Evolutionary conservation across 23 red algal species (phyloP), one percentile per base, ranked within the genome.

Genomic region (Rhodosorus marinus): DNA sequence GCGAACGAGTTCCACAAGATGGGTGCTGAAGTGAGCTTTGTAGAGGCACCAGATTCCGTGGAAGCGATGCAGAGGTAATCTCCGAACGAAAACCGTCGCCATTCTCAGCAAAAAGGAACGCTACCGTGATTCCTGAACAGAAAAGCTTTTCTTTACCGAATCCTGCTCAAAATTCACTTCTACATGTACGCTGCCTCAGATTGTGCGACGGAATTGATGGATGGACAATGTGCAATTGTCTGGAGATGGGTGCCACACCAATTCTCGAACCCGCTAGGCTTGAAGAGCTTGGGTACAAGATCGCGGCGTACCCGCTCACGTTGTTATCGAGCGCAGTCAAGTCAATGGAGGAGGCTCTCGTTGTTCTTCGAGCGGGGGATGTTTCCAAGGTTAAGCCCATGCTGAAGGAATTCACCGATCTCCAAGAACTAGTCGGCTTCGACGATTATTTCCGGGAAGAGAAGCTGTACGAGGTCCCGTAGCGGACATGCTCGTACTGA

Each of bases 261-360:
- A 65, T 93, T 22, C 49, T 93, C 14, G 60, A 76, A 5, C 69
- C 86, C 25, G 27, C 69, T 29, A 33, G 74, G 20, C 69, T 93
- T 35, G 62, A 62, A 40, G 60, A 64, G 8, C 60, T 93, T 8
- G 86, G 86, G 8, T 93, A 70, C 36, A 71, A 57, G 6, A 60
- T 93, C 53, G 86, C 75, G 20, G 86, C 86, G 20, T 93, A 93
- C 47, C 86, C 86, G 9, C 55, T 93, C 30, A 93, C 69, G 26
- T 50, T 93, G 11, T 38, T 93, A 9, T 75, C 75, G 31, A 60
- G 72, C 8, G 55, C 86, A 5, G 61, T 93, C 46, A 73, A 67
- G 56, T 76, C 86, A 5, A 80, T 82, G 69, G 75, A 82, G 48
- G 51, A 43, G 7, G 76, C 63, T n/a, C 54, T 93, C 27, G 20